Evolutionary conservation across 2,329 filamentous ascomycete species (phyloP), one percentile per base, ranked within the genome.

Genomic region (Botryosphaeria agaves): DNA sequence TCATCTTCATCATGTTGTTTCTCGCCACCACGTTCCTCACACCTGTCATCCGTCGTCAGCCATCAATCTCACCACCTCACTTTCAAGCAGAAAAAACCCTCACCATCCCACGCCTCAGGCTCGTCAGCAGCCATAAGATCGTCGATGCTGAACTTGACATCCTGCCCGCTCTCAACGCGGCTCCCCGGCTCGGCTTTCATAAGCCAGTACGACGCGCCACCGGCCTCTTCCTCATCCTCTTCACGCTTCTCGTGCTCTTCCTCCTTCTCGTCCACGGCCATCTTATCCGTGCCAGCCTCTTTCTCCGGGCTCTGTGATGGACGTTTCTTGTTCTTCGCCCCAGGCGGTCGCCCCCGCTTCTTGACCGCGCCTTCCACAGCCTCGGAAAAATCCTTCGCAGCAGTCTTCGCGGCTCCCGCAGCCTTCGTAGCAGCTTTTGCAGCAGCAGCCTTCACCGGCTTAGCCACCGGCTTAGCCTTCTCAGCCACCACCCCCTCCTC

Each of bases 141-240:
- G 44, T 95, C 84, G 44, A 98, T 94, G 1, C 84, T 91, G 56
- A 95, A 98, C 41, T 73, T 78, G 27, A 94, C 82, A 48, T 95
- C 85, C 30, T 80, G 62, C 1, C 84, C 87, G 32, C 84, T 87
- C 49, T 92, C 83, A 11, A 84, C 58, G 5, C 89, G 76, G 3
- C 83, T 72, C 43, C 92, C 80, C 0, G 89, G 87, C 55, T 98
- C 61, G 24, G 61, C 59, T 41, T 64, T 65, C 46, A 65, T 52
- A 5, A 64, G 52, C 61, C 61, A 65, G 41, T 51, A 62, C 14
- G 43, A 38, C 30, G 36, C 40, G 23, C 38, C 45, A 35, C 12
- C 21, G 5, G 26, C 7, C 17, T 28, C 30, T 18, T 23, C 26
- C 11, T 27, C 16, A 18, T 19, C 14, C 11, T 35, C 33, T 9